Conservation (phyloP, 345 rosid genomes). For the Acer saccharum region DNA sequence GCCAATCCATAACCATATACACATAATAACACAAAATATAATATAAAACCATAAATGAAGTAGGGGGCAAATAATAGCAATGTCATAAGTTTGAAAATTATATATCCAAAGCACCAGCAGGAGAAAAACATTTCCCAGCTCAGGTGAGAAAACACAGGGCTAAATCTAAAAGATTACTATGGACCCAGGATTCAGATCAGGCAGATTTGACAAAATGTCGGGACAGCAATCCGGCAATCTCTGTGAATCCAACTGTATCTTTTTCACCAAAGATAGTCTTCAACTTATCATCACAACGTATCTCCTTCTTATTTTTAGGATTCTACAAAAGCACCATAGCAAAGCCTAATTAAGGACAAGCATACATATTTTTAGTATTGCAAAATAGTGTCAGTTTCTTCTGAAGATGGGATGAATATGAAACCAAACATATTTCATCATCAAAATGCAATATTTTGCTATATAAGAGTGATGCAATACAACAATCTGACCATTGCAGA, state of each 20-base stretch:
- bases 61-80: no score
- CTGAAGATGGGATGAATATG: background rate
- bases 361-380: no score
- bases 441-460: background rate
- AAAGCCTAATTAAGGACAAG: background rate
- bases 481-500: background rate
- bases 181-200: background rate
- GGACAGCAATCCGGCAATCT: conserved; percentile 34
- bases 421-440: background rate
- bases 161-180: no score
- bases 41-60: no score
- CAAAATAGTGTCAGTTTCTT: no score
- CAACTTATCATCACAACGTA: conserved; percentile 34
- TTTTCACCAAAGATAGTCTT: conserved; percentile 32
- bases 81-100: no score
- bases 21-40: no score
- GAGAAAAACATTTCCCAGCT: no score
- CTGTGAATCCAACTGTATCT: conserved; percentile 34
- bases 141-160: no score
- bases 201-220: conserved; percentile 31
- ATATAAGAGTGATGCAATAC: background rate
- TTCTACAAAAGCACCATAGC: conserved; percentile 25
- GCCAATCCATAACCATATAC: no score
- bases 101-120: no score
- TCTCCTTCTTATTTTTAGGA: conserved; percentile 41